Evolutionary conservation across 176 grass and related monocot genomes (phyloP), one percentile per base, ranked within the genome.

Genomic region (Alloteropsis semialata): DNA sequence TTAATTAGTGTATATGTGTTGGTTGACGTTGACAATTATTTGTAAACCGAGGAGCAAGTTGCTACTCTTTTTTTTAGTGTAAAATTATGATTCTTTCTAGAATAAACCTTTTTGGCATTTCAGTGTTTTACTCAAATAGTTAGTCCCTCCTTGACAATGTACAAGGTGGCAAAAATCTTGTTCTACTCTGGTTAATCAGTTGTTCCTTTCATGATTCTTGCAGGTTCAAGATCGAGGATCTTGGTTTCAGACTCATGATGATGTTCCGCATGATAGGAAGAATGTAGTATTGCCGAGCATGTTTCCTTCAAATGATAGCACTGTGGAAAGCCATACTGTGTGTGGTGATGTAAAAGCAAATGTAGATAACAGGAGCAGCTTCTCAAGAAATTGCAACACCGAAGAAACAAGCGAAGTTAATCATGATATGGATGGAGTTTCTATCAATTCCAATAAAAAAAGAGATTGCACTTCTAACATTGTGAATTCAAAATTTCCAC

Each of bases 141-240:
- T 67, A 11, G 8, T 74, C 55, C 14, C 46, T 83, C 65, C 56
- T 43, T 51, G 41, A 62, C 24, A 79, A 21, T 81, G 50, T 25
- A 82, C 27, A 60, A 56, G 15, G 39, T 84, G 39, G 21, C 19
- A 2, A 69, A 29, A 50, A 76, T 63, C 58, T 69, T 44, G 25
- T 72, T 77, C 38, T 36, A 60, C 74, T 82, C 55, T 82, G 30
- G 44, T 46, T 80, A 71, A 17, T 17, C 15, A 82, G 22, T 13
- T 57, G 25, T 74, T 78, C 30, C 42, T 81, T 74, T 86, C 74
- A 17, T 72, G 15, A 72, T 41, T 77, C 64, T 43, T 78, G 39
- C 86, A 98, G 96, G 82, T 98, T 76, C 80, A 84, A 15, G 92
- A 98, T 88, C 90, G 36, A 86, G 93, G 91, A 67, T 82, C 86